phyloP scores from a whole-genome alignment of 768 basidiomycete species.

The Suillus brevipes region DNA sequence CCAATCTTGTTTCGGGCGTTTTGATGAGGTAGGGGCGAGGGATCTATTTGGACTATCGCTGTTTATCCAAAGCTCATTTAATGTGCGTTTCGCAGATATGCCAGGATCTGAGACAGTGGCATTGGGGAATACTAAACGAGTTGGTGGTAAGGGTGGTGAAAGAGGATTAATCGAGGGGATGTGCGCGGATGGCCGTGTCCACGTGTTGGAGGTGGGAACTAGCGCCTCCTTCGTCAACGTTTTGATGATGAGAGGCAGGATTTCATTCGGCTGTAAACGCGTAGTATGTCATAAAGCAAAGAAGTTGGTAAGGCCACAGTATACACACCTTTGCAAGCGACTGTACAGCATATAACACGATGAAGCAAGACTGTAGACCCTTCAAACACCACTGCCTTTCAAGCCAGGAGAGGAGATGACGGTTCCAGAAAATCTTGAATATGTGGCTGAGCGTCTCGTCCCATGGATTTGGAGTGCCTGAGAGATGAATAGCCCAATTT shows the following conservation, averaged over 20 bases:
- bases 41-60: background rate
- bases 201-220: background rate
- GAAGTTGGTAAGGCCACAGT: background rate
- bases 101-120: background rate
- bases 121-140: background rate
- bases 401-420: background rate
- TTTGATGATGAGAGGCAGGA: background rate
- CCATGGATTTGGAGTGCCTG: background rate
- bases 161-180: background rate
- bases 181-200: background rate
- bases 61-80: background rate
- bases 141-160: background rate
- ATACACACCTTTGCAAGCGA: background rate
- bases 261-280: background rate
- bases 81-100: background rate
- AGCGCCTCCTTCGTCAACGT: background rate
- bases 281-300: background rate
- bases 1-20: background rate
- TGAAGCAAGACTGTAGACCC: background rate
- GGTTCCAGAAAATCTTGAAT: background rate
- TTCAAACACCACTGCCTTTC: constrained; percentile 1
- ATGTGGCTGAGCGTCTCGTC: background rate
- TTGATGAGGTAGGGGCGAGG: background rate
- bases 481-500: background rate
- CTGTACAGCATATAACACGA: background rate